Base-by-base conservation (phyloP, 768 basidiomycete species). In the Lactarius indigo region DNA sequence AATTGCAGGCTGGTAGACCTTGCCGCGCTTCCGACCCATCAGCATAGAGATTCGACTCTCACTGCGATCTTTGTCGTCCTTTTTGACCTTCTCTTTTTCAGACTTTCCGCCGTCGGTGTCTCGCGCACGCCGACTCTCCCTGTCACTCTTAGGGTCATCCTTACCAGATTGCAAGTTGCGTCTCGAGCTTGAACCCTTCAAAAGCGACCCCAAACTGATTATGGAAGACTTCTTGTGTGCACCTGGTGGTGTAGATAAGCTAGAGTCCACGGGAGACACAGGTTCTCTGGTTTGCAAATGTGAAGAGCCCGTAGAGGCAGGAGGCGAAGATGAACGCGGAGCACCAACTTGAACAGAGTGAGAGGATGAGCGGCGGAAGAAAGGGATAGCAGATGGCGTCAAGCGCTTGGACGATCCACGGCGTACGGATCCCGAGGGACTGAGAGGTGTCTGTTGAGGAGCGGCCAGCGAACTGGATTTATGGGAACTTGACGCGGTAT, bases 311-410 rank as follows among this genome's bases (percentile, higher is more conserved):
- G 80, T 77, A n/a, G 77, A 73, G 58, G 79, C 76, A 8, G 84
- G 79, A 17, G 90, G 83, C 5, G 84, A 79, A 10, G 81, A 75
- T 3, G 80, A 79, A 12, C 79, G 77, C 18, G 81, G 72, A 1
- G 76, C 74, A 41, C 73, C 68, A 37, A 73, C 75, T 68, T 92
- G 89, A 84, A 92, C 89, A 17, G 90, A 92, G 73, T 94, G 91
- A 8, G 94, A 95, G 31, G 92, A 91, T 9, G 93, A 94, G 41
- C 94, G 89, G 54, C 92, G 86, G 80, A 96, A 96, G 78, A 96
- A 96, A 2, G 94, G 94, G 66, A 96, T 96, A 17, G 92, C 91
- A 31, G 92, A 94, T 1, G 94, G 94, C 1, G 94, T 95, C 56
- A 94, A 84, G 65, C 94, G 88, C 75, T 89, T 94, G 28, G 87